phyloP scores from a whole-genome alignment of 2,329 filamentous ascomycete genomes.

The Aspergillus sp. region DNA sequence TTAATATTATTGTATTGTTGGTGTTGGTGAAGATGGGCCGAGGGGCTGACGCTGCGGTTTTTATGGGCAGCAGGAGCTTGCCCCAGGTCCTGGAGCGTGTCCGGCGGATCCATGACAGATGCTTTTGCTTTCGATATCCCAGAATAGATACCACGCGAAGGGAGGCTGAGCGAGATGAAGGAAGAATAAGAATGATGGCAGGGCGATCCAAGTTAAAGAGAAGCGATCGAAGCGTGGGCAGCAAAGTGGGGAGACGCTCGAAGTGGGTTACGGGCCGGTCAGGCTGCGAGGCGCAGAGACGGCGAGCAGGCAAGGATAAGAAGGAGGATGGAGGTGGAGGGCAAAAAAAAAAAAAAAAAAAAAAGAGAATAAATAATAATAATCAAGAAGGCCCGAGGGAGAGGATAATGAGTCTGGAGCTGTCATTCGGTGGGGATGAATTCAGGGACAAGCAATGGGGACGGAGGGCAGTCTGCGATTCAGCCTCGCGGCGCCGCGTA shows the following conservation, averaged over 20 bases:
- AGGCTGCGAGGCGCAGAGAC: slow-evolving; percentile 5
- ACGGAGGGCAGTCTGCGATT: slow-evolving; percentile 22
- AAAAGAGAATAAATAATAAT: not conserved
- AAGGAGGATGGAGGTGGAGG: not conserved
- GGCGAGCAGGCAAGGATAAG: not conserved
- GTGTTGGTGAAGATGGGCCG: slow-evolving; percentile 41
- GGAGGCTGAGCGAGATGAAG: slow-evolving; percentile 14
- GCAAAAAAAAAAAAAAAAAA: not conserved
- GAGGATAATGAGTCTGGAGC: not conserved
- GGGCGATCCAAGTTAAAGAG: slow-evolving; percentile 1
- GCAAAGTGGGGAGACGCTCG: slow-evolving; percentile 11
- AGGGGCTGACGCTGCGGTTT: slow-evolving; percentile 44
- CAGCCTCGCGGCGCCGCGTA: slow-evolving; percentile 20
- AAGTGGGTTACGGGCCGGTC: slow-evolving; percentile 1
- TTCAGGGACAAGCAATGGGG: not conserved
- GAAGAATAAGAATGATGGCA: slow-evolving; percentile 13
- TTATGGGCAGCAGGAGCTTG: slow-evolving; percentile 38
- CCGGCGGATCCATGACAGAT: slow-evolving; percentile 32
- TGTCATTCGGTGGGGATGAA: slow-evolving; percentile 3
- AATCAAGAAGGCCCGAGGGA: not conserved
- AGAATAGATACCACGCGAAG: slow-evolving; percentile 24
- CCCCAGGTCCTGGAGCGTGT: slow-evolving; percentile 34
- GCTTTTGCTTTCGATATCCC: slow-evolving; percentile 13
- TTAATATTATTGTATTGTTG: slow-evolving; percentile 32
- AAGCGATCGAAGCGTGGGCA: not conserved